Evolutionary conservation across 345 rosid genomes (phyloP), one percentile per base, ranked within the genome.

Genomic region (Syzygium aromaticum): DNA sequence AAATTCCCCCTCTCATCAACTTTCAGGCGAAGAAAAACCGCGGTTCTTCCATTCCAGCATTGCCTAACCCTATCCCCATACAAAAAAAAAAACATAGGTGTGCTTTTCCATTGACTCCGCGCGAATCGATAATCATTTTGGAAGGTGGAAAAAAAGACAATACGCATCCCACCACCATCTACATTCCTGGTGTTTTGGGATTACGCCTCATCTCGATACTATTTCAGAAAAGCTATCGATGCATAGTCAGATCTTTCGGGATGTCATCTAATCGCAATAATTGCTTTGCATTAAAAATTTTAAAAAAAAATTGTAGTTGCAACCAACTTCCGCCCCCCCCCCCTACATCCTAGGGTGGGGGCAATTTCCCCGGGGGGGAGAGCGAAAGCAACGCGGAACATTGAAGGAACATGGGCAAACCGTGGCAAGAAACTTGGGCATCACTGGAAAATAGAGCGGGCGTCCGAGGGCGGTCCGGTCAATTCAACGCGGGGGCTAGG

Each of bases 1-100:
- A 73, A 3, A 10, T 9, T 73, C 10, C 13, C 4, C 49, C 11
- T 73, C 49, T 9, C 3, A 73, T 4, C 80, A 38, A 38, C 25
- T 73, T 19, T 73, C 8, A 1, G 38, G 10, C 3, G 8, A 1
- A 6, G 38, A 19, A 9, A 38, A 19, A 10, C 21, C 3, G 0
- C 1, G 0, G 4, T 21, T 21, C 59, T 23, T 54, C 8, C 59
- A 28, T 19, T 33, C 23, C 0, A 17, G 2, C 25, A 17, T 17
- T 17, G 7, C 49, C 23, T 21, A 33, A 5, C 19, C 25, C 10
- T 33, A 22, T 73, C 49, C 73, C 33, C 14, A 38, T 0, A 38
- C 23, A 33, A 33, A 33, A 67, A 67, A 40, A 33, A 67, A 67
- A 67, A 5, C 22, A 2, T 17, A 9, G 25, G 46, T 3, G 21